Conservation (phyloP, 2,329 filamentous ascomycete genomes). For the Coniochaeta sp. region DNA sequence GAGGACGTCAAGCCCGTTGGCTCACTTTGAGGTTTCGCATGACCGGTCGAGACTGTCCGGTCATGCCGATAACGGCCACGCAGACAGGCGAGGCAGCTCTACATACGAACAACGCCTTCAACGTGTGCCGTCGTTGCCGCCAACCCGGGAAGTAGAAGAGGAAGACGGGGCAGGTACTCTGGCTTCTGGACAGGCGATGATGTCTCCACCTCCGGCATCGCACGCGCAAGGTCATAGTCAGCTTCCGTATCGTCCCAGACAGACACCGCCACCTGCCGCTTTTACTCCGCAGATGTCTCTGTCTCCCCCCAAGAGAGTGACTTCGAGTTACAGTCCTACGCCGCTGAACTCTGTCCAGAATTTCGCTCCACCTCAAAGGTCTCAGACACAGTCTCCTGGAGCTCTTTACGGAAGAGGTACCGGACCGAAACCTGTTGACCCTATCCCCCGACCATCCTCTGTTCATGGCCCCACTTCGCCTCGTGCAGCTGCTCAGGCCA, state of each 20-base stretch:
- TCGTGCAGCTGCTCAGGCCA: slow-evolving; percentile 9
- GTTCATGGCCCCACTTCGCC: slow-evolving; percentile 39
- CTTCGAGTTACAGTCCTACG: slow-evolving; percentile 43
- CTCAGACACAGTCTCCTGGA: slow-evolving; percentile 57
- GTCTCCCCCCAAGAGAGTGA: slow-evolving; percentile 49
- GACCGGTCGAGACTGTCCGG: slow-evolving; percentile 23
- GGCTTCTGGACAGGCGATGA: slow-evolving; percentile 4
- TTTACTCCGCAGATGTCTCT: slow-evolving; percentile 33
- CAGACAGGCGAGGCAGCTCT: slow-evolving; percentile 45
- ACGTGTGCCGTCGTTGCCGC: slow-evolving; percentile 50
- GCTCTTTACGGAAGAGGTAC: slow-evolving; percentile 33
- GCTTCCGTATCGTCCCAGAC: slow-evolving; percentile 23
- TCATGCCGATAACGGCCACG: slow-evolving; percentile 30
- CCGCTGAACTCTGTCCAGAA: slow-evolving; percentile 23
- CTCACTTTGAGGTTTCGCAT: slow-evolving; percentile 52
- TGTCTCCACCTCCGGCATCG: slow-evolving; percentile 10
- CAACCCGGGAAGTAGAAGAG: slow-evolving; percentile 56
- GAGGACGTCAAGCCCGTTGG: slow-evolving; percentile 58
- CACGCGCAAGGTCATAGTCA: slow-evolving; percentile 13
- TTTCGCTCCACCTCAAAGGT: slow-evolving; percentile 50
- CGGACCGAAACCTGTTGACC: slow-evolving; percentile 27
- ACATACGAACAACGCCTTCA: slow-evolving; percentile 47
- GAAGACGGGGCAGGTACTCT: slow-evolving; percentile 24
- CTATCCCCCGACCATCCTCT: slow-evolving; percentile 47
- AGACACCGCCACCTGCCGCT: slow-evolving; percentile 41